Percentiles rank a stretch among this genome's conserved stretches.
Conservation (phyloP, 2,329 filamentous ascomycete species). For the Monilinia vaccinii-corymbosi region DNA sequence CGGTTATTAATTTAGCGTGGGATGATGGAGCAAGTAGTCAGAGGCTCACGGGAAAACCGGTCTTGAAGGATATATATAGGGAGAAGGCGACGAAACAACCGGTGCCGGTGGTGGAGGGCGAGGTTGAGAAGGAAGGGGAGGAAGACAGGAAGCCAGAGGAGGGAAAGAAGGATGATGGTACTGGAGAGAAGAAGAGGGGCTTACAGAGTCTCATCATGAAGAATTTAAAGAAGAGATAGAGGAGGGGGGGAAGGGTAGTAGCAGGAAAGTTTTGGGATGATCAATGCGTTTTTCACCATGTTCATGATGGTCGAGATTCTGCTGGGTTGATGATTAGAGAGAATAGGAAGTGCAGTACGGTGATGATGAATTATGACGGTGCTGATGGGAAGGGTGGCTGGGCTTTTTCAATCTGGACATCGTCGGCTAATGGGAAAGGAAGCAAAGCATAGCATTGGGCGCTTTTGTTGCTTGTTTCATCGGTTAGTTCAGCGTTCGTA, state of each 20-base stretch:
- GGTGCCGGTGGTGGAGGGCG: constrained; percentile 32
- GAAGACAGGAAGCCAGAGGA: constrained; percentile 21
- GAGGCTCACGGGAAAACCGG: constrained; percentile 40
- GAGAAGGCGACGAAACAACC: constrained; percentile 45
- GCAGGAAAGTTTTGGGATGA: neutral
- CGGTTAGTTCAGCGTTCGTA: neutral
- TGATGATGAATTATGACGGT: neutral
- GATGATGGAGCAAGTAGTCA: constrained; percentile 47
- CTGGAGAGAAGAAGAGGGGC: constrained; percentile 9
- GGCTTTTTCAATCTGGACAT: neutral
- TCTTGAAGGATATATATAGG: constrained; percentile 36
- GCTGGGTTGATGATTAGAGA: neutral
- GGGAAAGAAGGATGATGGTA: constrained; percentile 24
- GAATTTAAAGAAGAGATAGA: constrained; percentile 8
- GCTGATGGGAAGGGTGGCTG: neutral
- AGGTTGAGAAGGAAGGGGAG: constrained; percentile 14
- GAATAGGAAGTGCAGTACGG: neutral
- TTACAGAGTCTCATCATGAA: constrained; percentile 7
- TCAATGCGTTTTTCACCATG: neutral
- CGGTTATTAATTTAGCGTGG: constrained; percentile 72
- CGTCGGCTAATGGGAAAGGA: neutral
- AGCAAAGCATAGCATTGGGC: neutral
- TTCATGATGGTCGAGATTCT: neutral
- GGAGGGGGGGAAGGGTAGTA: neutral
- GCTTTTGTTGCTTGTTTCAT: neutral